Conservation (phyloP, 1,284 basidiomycete species). For the Neonothopanus nambi region DNA sequence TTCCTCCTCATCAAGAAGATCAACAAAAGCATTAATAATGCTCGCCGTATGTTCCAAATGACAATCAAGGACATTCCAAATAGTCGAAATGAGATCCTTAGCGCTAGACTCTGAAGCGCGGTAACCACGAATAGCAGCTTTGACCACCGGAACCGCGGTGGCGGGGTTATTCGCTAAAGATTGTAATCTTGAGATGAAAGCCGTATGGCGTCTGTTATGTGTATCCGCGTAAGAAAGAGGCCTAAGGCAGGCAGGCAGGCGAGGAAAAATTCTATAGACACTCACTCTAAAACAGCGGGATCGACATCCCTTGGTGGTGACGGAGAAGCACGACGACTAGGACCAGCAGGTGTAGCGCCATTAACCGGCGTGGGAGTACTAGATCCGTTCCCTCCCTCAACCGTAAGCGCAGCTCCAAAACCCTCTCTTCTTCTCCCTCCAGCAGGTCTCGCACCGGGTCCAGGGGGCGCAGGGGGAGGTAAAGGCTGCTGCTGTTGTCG, state of each 20-base stretch:
- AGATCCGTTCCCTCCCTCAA: constrained; percentile 33
- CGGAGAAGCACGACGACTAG: constrained; percentile 31
- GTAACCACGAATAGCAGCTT: constrained; percentile 81
- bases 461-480: constrained; percentile 26
- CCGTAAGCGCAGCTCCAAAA: constrained; percentile 67
- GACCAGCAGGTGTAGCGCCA: constrained; percentile 17
- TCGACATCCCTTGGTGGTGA: constrained; percentile 50
- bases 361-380: background rate
- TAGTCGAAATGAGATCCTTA: constrained; percentile 82
- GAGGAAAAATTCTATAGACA: constrained; percentile 12
- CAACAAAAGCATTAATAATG: constrained; percentile 78
- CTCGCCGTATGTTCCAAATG: constrained; percentile 77
- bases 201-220: constrained; percentile 62
- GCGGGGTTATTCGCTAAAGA: constrained; percentile 70
- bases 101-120: constrained; percentile 78
- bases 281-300: constrained; percentile 56
- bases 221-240: constrained; percentile 1
- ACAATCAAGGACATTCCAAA: constrained; percentile 83
- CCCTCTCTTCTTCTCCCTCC: constrained; percentile 53
- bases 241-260: background rate
- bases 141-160: constrained; percentile 75
- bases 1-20: constrained; percentile 82
- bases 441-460: constrained; percentile 27
- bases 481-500: constrained; percentile 18
- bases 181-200: constrained; percentile 70